These are phyloP conservation scores for Viola pubescens DNA, from an alignment of 441 rosid species.

Conservation along the genomic window DNA sequence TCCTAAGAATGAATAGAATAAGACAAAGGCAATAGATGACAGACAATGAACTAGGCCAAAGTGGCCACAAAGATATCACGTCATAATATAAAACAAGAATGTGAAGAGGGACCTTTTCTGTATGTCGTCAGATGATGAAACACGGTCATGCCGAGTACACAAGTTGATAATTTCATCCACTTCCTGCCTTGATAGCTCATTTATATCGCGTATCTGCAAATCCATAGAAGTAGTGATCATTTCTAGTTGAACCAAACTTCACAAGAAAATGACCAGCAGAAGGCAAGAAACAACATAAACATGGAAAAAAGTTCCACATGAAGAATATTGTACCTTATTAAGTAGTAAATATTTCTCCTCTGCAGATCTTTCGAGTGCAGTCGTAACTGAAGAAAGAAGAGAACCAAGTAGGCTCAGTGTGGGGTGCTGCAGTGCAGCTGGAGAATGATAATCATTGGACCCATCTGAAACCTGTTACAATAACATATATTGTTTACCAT, in stretches of 20 bases:
- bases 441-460: conserved; percentile 31
- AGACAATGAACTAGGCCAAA: no score
- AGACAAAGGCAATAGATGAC: no score
- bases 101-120: conserved; percentile 54
- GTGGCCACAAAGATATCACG: no score
- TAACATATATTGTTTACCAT: neutral
- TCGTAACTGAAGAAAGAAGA: conserved; percentile 59
- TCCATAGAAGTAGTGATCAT: conserved; percentile 8
- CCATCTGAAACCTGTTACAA: conserved; percentile 49
- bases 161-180: conserved; percentile 79
- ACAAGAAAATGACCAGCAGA: conserved; percentile 4
- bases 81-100: neutral
- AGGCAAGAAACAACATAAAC: neutral
- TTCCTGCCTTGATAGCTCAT: conserved; percentile 93
- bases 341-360: conserved; percentile 77
- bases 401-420: conserved; percentile 51
- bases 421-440: conserved; percentile 57
- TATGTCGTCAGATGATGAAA: conserved; percentile 66
- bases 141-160: conserved; percentile 50
- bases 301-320: neutral
- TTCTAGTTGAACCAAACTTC: neutral
- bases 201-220: conserved; percentile 77
- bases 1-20: no score
- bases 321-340: conserved; percentile 47
- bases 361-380: conserved; percentile 73